Conservation (phyloP, 352 stramenopile genomes). For the Globisporangium carolinianum region DNA sequence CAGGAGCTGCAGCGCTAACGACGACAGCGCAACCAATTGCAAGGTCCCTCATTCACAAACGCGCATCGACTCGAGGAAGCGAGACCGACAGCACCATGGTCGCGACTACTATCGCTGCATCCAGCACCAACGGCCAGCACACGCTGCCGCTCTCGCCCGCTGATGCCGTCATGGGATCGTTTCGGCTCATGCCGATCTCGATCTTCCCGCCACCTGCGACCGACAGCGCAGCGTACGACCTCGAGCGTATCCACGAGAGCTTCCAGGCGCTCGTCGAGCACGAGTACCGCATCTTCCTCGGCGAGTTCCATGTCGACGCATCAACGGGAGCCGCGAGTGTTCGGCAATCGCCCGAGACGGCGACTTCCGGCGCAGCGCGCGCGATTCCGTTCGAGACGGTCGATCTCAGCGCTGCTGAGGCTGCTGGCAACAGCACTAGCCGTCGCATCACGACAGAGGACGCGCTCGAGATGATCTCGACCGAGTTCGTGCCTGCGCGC, state of each 20-base stretch:
- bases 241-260: constrained; percentile 27
- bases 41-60: no score
- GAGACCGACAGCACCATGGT: not conserved
- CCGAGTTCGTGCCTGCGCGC: constrained; percentile 24
- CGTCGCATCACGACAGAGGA: constrained; percentile 22
- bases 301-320: constrained; percentile 20
- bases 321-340: constrained; percentile 24
- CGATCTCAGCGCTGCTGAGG: no score
- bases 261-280: constrained; percentile 29
- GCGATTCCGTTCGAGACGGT: constrained; percentile 33
- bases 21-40: no score
- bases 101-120: no score
- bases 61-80: no score
- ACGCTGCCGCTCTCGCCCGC: constrained; percentile 32
- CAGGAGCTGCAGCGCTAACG: no score
- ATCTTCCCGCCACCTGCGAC: constrained; percentile 30
- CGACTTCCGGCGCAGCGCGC: constrained; percentile 11
- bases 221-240: constrained; percentile 17
- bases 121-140: no score
- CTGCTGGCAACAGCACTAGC: no score
- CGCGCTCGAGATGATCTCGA: constrained; percentile 23
- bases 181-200: constrained; percentile 46
- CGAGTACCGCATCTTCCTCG: constrained; percentile 43
- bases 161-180: constrained; percentile 38
- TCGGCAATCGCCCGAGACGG: constrained; percentile 15